Evolutionary conservation across 129 eudicot genomes (phyloP).

Genomic region (Pulicaria dysenterica): DNA sequence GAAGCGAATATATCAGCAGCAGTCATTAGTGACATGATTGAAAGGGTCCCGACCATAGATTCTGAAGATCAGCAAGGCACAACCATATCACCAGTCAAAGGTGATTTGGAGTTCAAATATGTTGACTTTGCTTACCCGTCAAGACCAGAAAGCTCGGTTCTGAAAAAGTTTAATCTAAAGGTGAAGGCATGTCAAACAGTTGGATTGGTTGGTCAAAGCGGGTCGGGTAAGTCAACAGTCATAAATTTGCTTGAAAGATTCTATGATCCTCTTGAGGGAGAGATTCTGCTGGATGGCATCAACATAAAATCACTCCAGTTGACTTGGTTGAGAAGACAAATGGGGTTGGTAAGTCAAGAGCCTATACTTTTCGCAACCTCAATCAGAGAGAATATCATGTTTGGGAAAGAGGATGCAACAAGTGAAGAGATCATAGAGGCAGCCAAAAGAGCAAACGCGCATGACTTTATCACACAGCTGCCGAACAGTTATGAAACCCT

Average conservation of each 20-base stretch:
- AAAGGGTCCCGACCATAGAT: conserved; percentile 40
- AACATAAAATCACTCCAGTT: conserved; percentile 32
- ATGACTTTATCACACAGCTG: conserved; percentile 38
- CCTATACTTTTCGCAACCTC: conserved; percentile 50
- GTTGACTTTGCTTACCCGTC: conserved; percentile 47
- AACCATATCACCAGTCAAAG: conserved; percentile 24
- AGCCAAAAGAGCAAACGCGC: conserved; percentile 48
- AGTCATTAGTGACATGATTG: conserved; percentile 28
- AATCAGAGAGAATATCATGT: conserved; percentile 43
- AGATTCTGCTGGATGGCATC: conserved; percentile 42
- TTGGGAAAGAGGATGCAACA: conserved; percentile 44
- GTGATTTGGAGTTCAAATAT: conserved; percentile 42
- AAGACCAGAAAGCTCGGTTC: conserved; percentile 40
- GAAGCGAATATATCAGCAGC: conserved; percentile 44
- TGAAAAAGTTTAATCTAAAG: conserved; percentile 33
- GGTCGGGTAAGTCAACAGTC: conserved; percentile 56
- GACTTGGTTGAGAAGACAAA: conserved; percentile 45
- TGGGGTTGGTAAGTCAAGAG: conserved; percentile 52
- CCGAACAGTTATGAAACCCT: conserved; percentile 43
- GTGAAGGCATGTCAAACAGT: conserved; percentile 34
- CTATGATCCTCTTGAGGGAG: conserved; percentile 53
- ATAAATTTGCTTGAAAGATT: conserved; percentile 43
- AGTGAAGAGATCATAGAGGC: conserved; percentile 41
- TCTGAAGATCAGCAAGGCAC: conserved; percentile 31
- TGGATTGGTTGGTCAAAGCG: conserved; percentile 52